Evolutionary conservation across 2,329 filamentous ascomycete species (phyloP), one percentile per base, ranked within the genome.

Genomic region (Stagonosporopsis chrysanthemi): DNA sequence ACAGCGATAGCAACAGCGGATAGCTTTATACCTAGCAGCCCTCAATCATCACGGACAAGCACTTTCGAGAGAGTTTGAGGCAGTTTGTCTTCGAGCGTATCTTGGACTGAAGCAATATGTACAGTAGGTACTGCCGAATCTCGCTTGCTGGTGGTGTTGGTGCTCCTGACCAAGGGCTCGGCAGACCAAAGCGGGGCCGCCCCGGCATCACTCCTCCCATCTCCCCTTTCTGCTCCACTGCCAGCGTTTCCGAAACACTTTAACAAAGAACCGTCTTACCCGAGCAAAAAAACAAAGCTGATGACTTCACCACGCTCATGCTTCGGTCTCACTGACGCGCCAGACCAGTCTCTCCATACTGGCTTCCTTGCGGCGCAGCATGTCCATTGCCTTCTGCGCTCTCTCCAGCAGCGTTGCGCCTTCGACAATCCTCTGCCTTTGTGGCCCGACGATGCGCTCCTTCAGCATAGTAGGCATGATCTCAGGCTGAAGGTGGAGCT

Each of bases 401-500:
- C 77, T 68, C 52, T 79, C 77, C 14, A 81, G 63, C 60, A 81
- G 36, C 2, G 76, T 79, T 39, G 68, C 58, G 0, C 77, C 80
- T 49, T 81, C 79, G 5, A 81, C 71, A 29, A 80, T 68, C 12
- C 65, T 68, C 53, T 77, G 68, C 33, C 64, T 70, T 63, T 82
- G 80, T 11, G 80, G 79, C 62, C 74, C 73, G 4, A 82, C 73
- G 6, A 76, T 65, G 0, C 77, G 71, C 12, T 75, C 53, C 7
- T 67, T 73, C 29, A 83, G 62, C 60, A 86, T 62, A 0, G 77
- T 64, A 2, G 83, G 83, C 66, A 88, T 80, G 48, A 87, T 84
- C 14, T 84, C 81, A 0, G 81, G 71, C 63, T 86, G 82, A 33
- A 86, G 70, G 46, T 83, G 80, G 43, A 85, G 73, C 57, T 81